phyloP scores from a whole-genome alignment of 805 yeast genomes.

The Cyberlindnera misumaiensis region DNA sequence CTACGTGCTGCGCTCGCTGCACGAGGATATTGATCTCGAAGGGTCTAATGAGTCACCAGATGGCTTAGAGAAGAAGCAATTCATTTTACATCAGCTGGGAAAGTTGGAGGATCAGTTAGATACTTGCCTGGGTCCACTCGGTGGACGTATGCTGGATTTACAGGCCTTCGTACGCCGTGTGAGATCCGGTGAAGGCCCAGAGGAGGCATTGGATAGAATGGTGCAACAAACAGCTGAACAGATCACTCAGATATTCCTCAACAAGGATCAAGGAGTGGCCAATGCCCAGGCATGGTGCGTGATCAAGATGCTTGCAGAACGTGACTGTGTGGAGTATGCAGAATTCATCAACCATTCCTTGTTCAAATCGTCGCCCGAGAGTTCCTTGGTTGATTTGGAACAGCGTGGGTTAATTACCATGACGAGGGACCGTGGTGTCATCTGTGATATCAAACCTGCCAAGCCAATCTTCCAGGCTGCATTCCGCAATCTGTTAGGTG shows the following conservation, averaged over 20 bases:
- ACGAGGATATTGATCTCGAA: slow-evolving; percentile 10
- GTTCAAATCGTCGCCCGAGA: slow-evolving; percentile 49
- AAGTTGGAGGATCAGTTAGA: slow-evolving; percentile 36
- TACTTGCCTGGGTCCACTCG: slow-evolving; percentile 62
- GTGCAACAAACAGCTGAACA: slow-evolving; percentile 82
- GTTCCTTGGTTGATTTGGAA: slow-evolving; percentile 64
- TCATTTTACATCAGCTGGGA: slow-evolving; percentile 5
- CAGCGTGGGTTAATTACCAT: slow-evolving; percentile 69
- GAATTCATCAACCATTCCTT: slow-evolving; percentile 52
- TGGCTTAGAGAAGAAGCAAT: slow-evolving; percentile 15
- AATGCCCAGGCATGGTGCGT: slow-evolving; percentile 86
- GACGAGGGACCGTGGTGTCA: slow-evolving; percentile 70
- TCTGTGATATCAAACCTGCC: slow-evolving; percentile 63
- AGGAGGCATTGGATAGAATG: slow-evolving; percentile 72
- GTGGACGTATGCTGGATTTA: slow-evolving; percentile 92
- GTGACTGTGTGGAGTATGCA: slow-evolving; percentile 39
- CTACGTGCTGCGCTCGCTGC: slow-evolving; percentile 56
- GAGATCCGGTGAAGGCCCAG: slow-evolving; percentile 79
- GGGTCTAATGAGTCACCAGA: slow-evolving; percentile 25
- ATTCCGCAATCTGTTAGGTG: slow-evolving; percentile 56
- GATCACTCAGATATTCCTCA: slow-evolving; percentile 69
- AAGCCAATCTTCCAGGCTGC: slow-evolving; percentile 83
- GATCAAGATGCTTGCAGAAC: slow-evolving; percentile 53
- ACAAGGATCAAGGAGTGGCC: slow-evolving; percentile 48
- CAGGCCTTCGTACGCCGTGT: slow-evolving; percentile 87